Conservation (phyloP, 805 yeast genomes). For the Metschnikowia chrysomelidarum region DNA sequence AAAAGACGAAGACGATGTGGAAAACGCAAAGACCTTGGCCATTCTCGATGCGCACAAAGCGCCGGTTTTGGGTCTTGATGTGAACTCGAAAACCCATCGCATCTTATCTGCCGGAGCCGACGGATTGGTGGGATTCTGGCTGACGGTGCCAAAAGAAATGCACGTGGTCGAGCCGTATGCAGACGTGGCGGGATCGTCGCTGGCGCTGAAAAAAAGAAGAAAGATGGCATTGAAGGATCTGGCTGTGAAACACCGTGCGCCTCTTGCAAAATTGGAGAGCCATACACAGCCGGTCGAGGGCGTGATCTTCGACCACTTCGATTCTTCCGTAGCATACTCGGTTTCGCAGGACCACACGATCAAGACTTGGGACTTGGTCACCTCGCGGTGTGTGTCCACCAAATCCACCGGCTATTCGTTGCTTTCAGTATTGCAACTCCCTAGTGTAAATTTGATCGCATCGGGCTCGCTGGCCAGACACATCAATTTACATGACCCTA, state of each 20-base stretch:
- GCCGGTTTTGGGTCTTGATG: conserved; percentile 75
- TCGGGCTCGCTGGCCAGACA: conserved; percentile 99
- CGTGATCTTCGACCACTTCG: conserved; percentile 69
- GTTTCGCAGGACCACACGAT: conserved; percentile 95
- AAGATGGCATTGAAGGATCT: conserved; percentile 76
- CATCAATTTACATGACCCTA: conserved; percentile 89
- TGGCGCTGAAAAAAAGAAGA: conserved; percentile 87
- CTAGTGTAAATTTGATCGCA: conserved; percentile 68
- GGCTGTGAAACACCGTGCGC: conserved; percentile 74
- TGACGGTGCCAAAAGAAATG: conserved; percentile 83
- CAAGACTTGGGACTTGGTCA: conserved; percentile 94
- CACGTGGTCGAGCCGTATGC: conserved; percentile 36
- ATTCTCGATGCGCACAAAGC: conserved; percentile 88
- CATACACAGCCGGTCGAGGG: conserved; percentile 88
- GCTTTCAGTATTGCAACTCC: conserved; percentile 68
- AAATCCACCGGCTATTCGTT: conserved; percentile 83
- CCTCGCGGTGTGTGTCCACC: conserved; percentile 82
- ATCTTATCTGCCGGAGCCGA: conserved; percentile 87
- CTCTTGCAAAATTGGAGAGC: conserved; percentile 73
- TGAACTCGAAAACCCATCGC: conserved; percentile 50
- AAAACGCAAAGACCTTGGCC: conserved; percentile 75
- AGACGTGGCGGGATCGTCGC: conserved; percentile 43
- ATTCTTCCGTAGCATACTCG: conserved; percentile 82
- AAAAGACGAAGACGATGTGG: conserved; percentile 33
- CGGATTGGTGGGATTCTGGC: conserved; percentile 80